Evolutionary conservation across 495 filamentous ascomycete species (phyloP), one percentile per base, ranked within the genome.

Genomic region (Talaromyces wortmannii): DNA sequence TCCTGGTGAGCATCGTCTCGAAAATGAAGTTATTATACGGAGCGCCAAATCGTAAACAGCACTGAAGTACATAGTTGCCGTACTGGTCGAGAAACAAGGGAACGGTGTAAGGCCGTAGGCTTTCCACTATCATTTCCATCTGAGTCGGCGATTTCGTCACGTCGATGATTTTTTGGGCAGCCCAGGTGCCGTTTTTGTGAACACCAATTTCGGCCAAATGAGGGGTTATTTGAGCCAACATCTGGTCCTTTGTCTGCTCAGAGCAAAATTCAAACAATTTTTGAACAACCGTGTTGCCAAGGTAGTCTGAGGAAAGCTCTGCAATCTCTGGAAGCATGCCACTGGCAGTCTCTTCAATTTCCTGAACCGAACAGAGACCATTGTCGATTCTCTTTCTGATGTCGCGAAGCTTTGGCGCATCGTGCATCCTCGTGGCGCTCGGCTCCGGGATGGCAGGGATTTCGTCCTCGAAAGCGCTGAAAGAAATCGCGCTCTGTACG

Each of bases 161-260:
- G 68, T 98, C 94, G 59, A 97, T 97, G 61, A 98, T 97, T 81
- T 97, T 98, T 71, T 98, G 94, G 0, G 92, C 94, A 55, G 94
- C 94, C 94, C 94, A 98, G 5, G 94, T 98, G 44, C 94, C 94
- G 61, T 98, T 98, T 78, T 98, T 98, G 78, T 98, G 94, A 40
- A 96, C 84, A 53, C 94, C 94, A 69, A 97, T 96, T 68, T 97
- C 92, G 15, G 91, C 91, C 63, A 97, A 80, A 67, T 96, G 92
- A 53, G 91, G 92, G 10, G 89, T 79, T 58, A 97, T 92, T 63
- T 95, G 84, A 7, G 71, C 66, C 33, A 98, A 79, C 95, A 98
- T 98, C 43, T 86, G 83, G 71, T 96, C 90, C 63, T 95, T 91
- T 47, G 91, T 83, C 12, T 80, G 70, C 63, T 97, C 94, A 0